A percentile compares a stretch with the other conserved stretches of the same genome.
phyloP scores from a whole-genome alignment of 78 protist species.

The Planoprotostelium fungivorum region DNA sequence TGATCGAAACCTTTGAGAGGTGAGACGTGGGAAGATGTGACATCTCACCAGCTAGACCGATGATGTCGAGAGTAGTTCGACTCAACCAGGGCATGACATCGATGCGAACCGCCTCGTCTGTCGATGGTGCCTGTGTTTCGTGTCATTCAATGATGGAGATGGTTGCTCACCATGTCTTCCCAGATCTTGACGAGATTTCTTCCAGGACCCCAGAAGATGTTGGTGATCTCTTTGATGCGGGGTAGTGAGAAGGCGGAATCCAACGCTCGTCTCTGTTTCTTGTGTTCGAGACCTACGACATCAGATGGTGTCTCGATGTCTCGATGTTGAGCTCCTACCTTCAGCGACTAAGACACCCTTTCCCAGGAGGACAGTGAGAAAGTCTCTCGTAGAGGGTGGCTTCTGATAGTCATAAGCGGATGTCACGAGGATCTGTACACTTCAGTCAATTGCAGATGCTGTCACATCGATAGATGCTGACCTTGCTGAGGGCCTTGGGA shows the following conservation, averaged over 20 bases:
- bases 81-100: neutral
- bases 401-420: neutral
- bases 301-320: neutral
- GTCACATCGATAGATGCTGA: too few relatives aligned
- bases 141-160: neutral
- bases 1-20: neutral
- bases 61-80: neutral
- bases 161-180: neutral
- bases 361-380: neutral
- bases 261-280: neutral
- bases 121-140: neutral
- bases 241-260: neutral
- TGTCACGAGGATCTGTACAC: neutral
- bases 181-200: neutral
- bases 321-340: neutral
- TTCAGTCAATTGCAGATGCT: too few relatives aligned
- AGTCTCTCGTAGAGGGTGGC: neutral
- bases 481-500: neutral
- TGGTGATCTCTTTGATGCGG: neutral
- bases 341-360: neutral
- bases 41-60: neutral
- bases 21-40: neutral
- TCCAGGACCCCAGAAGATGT: neutral
- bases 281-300: neutral
- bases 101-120: neutral